Evolutionary conservation across 305 asterid species (phyloP), one percentile per base, ranked within the genome.

Genomic region (Fraxinus sp.): DNA sequence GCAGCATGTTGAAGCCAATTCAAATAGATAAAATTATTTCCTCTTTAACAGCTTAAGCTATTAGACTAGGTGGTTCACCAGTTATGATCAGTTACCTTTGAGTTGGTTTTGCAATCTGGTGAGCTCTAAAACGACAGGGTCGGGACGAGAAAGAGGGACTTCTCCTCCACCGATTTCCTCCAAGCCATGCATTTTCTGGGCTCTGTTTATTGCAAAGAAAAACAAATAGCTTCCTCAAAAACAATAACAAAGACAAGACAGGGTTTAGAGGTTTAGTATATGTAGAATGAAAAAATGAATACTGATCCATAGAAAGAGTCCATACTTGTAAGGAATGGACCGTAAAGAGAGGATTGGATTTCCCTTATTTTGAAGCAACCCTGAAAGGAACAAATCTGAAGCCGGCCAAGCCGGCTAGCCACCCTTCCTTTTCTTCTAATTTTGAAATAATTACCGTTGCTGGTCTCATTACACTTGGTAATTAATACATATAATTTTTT

Each of bases 61-160:
- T 52, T 52, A 52, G 62, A 52, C 62, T n/a, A 18, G 10, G 66
- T 55, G 28, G 70, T 59, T 20, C 30, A 20, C 71, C 14, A 46
- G 57, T 46, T 46, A 46, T 13, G 57, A 46, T 46, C 57, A 46
- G 71, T 28, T 66, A 66, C 99, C 99, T 96, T 86, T 96, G 89
- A 94, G 97, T 83, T 88, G 93, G 85, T 93, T 93, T 80, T 93
- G 97, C 87, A 93, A 82, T 55, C 87, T 89, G 82, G 90, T 90
- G 85, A 96, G 93, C 88, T 96, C 98, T 70, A 96, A 87, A 43
- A 90, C 94, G 72, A 94, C 72, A 86, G 98, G 98, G 91, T 91
- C 97, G 1, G 97, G 85, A 70, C 86, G 92, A 86, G 87, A 82
- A 83, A 88, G 81, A 79, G 82, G 86, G 77, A 11, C 74, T 66